A percentile compares a stretch with the other conserved stretches of the same genome.
Conservation (phyloP, 2,329 filamentous ascomycete species). For the Fusarium virguliforme region DNA sequence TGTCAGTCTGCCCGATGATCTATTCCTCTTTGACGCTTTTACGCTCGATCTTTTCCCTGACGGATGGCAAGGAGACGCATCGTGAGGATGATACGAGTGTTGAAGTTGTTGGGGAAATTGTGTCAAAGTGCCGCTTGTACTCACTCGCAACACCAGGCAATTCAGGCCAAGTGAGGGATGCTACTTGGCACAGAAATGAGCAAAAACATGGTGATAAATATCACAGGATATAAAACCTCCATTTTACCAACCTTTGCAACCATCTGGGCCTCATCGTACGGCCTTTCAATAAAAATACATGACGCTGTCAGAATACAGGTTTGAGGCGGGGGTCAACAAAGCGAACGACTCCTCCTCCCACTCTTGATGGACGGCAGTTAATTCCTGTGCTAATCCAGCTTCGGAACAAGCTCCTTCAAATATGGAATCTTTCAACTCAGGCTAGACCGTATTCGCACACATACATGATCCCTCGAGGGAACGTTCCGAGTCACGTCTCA, state of each 20-base stretch:
- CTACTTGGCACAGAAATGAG: too few relatives aligned
- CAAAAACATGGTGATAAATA: too few relatives aligned
- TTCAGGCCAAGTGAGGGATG: too few relatives aligned
- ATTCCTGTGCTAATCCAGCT: neutral
- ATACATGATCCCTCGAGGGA: neutral
- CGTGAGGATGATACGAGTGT: neutral
- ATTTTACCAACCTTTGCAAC: too few relatives aligned
- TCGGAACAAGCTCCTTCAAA: neutral
- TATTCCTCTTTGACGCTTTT: neutral
- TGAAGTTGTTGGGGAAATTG: neutral
- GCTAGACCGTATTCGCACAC: neutral
- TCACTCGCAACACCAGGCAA: too few relatives aligned
- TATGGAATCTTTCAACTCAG: neutral
- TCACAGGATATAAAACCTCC: too few relatives aligned
- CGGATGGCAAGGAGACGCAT: neutral
- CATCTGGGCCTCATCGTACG: too few relatives aligned
- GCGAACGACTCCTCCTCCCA: neutral
- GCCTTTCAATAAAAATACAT: too few relatives aligned
- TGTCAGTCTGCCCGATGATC: neutral
- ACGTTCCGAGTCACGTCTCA: neutral
- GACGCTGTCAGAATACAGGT: too few relatives aligned
- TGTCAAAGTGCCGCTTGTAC: too few relatives aligned
- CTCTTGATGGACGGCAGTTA: constrained; percentile 1
- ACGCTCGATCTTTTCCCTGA: neutral
- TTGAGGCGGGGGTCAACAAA: neutral